phyloP scores from a whole-genome alignment of 768 basidiomycete genomes.

The Calocybe gangraenosa region DNA sequence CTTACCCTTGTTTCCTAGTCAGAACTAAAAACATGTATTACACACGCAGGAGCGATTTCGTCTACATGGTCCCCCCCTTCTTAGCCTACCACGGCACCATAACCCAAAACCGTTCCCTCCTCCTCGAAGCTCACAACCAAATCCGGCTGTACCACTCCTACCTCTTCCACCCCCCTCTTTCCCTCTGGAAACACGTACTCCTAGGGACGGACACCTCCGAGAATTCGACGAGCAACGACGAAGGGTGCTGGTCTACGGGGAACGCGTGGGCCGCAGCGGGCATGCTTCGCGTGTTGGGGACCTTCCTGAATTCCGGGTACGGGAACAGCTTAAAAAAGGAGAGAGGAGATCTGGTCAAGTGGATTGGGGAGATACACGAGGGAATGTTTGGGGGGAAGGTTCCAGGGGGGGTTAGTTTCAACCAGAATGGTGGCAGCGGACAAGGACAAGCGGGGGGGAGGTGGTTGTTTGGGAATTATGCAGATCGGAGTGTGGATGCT shows the following conservation, averaged over 20 bases:
- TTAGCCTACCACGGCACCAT: slow-evolving; percentile 77
- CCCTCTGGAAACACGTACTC: slow-evolving; percentile 76
- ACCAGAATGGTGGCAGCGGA: too few species aligned
- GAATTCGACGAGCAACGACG: slow-evolving; percentile 36
- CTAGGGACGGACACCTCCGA: slow-evolving; percentile 35
- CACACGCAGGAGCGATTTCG: slow-evolving; percentile 62
- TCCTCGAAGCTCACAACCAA: slow-evolving; percentile 67
- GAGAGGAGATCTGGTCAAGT: slow-evolving; percentile 53
- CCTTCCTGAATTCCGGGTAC: slow-evolving; percentile 61
- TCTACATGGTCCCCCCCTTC: slow-evolving; percentile 87
- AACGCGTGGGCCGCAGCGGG: slow-evolving; percentile 91
- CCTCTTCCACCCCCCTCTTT: slow-evolving; percentile 38
- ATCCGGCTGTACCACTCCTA: slow-evolving; percentile 67
- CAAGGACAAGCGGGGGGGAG: too few species aligned
- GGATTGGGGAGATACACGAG: slow-evolving; percentile 71
- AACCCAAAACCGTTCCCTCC: slow-evolving; percentile 51
- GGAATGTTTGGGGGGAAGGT: slow-evolving; percentile 43
- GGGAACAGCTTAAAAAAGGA: slow-evolving; percentile 42
- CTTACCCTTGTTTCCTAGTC: background rate
- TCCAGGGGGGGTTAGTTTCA: too few species aligned
- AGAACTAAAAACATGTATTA: too few species aligned
- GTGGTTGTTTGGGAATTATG: too few species aligned
- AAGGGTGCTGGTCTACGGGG: slow-evolving; percentile 80
- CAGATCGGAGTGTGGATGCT: too few species aligned
- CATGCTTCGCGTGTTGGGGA: slow-evolving; percentile 77